Evolutionary conservation across 352 stramenopile species (phyloP).

Genomic region (Saprolegnia diclina): DNA sequence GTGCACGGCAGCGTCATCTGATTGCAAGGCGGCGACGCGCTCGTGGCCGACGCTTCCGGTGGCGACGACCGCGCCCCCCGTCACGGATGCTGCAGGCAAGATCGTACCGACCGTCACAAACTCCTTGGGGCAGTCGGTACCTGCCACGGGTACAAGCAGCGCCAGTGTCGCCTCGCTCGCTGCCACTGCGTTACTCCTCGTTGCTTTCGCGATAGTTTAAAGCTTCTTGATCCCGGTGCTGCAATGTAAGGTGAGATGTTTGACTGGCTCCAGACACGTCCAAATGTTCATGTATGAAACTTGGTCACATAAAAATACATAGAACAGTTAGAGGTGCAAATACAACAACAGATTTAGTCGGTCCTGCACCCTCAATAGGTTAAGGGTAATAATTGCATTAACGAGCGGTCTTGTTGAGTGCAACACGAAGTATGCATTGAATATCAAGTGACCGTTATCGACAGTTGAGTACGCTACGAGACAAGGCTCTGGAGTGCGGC

Average conservation of each 20-base stretch:
- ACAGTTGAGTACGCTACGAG: not conserved
- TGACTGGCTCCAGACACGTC: too few species aligned
- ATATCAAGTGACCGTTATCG: too few species aligned
- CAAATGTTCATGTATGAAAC: too few species aligned
- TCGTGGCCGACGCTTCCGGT: not conserved
- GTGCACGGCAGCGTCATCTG: conserved; percentile 27
- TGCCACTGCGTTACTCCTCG: not conserved
- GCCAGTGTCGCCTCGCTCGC: not conserved
- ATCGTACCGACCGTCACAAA: not conserved
- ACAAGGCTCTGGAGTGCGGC: not conserved
- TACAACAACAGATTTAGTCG: too few species aligned
- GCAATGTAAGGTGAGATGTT: too few species aligned
- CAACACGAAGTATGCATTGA: not conserved
- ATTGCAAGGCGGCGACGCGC: conserved; percentile 7
- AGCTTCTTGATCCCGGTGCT: too few species aligned
- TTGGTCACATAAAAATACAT: too few species aligned
- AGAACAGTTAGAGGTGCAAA: too few species aligned
- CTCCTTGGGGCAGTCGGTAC: not conserved
- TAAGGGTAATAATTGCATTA: too few species aligned
- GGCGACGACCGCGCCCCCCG: not conserved
- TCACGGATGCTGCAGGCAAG: not conserved
- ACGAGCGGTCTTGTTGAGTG: too few species aligned
- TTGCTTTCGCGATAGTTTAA: too few species aligned
- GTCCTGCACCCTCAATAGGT: too few species aligned
- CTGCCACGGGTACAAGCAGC: not conserved